Percentiles rank a stretch among this genome's conserved stretches.
phyloP scores from a whole-genome alignment of 2,329 filamentous ascomycete genomes.

The Claviceps pazoutovae region DNA sequence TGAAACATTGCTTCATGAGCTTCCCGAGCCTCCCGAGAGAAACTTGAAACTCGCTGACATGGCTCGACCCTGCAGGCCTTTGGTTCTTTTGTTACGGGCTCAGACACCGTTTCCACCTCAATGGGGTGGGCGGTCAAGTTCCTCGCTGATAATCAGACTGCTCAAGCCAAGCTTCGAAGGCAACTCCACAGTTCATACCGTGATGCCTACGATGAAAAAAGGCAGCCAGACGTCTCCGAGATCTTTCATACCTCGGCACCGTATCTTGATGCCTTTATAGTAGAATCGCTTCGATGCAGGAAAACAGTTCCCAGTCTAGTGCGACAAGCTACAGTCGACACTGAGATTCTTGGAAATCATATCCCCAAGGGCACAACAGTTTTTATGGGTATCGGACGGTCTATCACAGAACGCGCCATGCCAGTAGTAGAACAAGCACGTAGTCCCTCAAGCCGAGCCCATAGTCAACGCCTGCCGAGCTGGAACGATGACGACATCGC shows the following conservation, averaged over 20 bases:
- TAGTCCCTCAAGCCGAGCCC: constrained; percentile 9
- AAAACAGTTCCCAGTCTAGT: constrained; percentile 14
- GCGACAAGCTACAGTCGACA: constrained; percentile 18
- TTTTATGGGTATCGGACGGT: constrained; percentile 12
- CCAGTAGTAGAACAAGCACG: constrained; percentile 4
- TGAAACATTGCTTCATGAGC: not conserved
- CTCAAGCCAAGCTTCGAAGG: constrained; percentile 9
- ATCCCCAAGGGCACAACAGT: constrained; percentile 22
- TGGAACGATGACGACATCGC: constrained; percentile 14
- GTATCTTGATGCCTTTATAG: constrained; percentile 24
- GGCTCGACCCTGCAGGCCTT: constrained; percentile 5
- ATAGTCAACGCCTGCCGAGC: constrained; percentile 9
- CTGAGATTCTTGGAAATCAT: constrained; percentile 17
- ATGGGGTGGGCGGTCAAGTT: constrained; percentile 2
- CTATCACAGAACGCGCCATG: not conserved
- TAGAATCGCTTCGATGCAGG: constrained; percentile 20
- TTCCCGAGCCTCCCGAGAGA: not conserved
- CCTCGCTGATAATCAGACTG: constrained; percentile 2
- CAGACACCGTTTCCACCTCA: constrained; percentile 8
- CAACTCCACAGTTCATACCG: constrained; percentile 8
- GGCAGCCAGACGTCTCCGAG: constrained; percentile 16
- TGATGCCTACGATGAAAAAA: constrained; percentile 7
- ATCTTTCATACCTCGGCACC: constrained; percentile 11
- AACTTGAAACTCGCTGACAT: not conserved
- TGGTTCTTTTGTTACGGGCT: constrained; percentile 14